Conservation (phyloP, 2,329 filamentous ascomycete genomes). For the Diaporthe velutina region DNA sequence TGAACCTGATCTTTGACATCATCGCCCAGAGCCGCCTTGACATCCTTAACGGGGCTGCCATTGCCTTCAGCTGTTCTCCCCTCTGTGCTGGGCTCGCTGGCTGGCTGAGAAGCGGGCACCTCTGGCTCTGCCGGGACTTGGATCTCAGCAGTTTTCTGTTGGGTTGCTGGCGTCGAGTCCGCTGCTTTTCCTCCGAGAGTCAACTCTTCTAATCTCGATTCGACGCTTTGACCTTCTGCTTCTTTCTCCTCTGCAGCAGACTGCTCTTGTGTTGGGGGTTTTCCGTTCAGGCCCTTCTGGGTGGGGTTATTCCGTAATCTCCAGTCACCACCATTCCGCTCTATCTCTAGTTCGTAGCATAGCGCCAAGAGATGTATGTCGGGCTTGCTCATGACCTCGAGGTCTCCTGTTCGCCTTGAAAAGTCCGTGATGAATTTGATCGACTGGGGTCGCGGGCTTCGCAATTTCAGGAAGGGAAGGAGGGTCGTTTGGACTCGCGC, state of each 20-base stretch:
- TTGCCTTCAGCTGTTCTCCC: background rate
- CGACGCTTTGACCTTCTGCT: slow-evolving; percentile 42
- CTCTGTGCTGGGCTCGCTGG: slow-evolving; percentile 43
- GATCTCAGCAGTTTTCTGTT: background rate
- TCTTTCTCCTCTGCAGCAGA: slow-evolving; percentile 38
- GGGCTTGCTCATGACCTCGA: slow-evolving; percentile 86
- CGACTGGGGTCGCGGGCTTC: slow-evolving; percentile 81
- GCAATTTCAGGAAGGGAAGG: slow-evolving; percentile 84
- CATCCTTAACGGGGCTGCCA: background rate
- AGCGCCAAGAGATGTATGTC: slow-evolving; percentile 92
- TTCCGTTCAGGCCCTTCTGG: slow-evolving; percentile 83
- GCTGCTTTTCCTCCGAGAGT: background rate
- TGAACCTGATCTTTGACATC: background rate
- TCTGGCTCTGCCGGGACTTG: background rate
- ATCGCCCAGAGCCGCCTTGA: slow-evolving; percentile 37
- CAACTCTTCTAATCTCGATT: slow-evolving; percentile 43
- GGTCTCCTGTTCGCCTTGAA: slow-evolving; percentile 89
- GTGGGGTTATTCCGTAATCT: slow-evolving; percentile 82
- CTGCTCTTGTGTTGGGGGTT: slow-evolving; percentile 64
- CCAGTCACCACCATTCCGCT: slow-evolving; percentile 91
- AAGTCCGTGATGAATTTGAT: slow-evolving; percentile 86
- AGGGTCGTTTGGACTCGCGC: slow-evolving; percentile 86
- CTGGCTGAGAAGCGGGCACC: slow-evolving; percentile 54
- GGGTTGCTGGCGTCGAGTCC: background rate
- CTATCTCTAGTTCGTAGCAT: slow-evolving; percentile 94